Percentiles rank a stretch among this genome's conserved stretches.
These are phyloP conservation scores for Syzygium syzygioides DNA, from an alignment of 441 rosid species.

Conservation along the genomic window DNA sequence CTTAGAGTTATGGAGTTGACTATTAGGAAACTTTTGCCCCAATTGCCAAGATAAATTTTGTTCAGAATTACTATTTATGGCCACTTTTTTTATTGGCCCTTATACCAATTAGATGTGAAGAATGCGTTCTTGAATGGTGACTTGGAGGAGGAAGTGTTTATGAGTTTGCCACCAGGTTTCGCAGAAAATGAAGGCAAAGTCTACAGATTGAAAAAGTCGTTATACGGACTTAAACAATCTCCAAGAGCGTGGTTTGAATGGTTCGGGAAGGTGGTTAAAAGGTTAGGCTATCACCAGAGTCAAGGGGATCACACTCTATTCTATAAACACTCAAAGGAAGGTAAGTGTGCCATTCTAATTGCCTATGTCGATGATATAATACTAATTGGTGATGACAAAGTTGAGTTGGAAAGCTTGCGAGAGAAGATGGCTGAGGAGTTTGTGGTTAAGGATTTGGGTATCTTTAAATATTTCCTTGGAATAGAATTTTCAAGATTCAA, in stretches of 20 bases:
- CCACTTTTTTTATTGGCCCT: neutral
- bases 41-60: neutral
- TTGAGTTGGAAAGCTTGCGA: neutral
- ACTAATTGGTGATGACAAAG: neutral
- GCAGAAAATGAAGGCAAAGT: neutral
- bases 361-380: neutral
- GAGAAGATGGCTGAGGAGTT: too few species aligned
- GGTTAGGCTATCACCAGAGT: neutral
- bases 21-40: neutral
- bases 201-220: accelerated
- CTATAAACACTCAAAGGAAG: neutral
- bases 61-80: neutral
- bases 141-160: neutral
- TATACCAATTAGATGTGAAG: neutral
- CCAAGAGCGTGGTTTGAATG: neutral
- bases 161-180: neutral
- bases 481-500: neutral
- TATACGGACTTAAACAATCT: neutral
- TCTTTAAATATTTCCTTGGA: neutral
- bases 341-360: neutral
- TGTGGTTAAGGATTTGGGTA: neutral
- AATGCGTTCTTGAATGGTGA: neutral
- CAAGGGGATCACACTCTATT: neutral
- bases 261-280: neutral
- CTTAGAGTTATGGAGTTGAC: neutral